These are phyloP conservation scores for Pelagophyceae sp. DNA, from an alignment of 352 stramenopile species.

Conservation along the genomic window DNA sequence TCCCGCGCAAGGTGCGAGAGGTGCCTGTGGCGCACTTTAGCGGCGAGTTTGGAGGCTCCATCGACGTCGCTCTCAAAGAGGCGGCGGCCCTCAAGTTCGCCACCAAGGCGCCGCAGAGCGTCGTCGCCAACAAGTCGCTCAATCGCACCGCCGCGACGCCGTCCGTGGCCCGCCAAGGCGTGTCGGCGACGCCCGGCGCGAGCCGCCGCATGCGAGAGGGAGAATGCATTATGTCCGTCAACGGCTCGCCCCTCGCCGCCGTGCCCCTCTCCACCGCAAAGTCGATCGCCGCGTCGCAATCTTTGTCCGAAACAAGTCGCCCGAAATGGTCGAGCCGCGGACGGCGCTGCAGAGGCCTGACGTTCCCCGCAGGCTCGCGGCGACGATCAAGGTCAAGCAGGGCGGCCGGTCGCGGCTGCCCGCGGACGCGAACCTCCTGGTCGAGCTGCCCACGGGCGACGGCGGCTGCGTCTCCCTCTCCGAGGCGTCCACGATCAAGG, in stretches of 20 bases:
- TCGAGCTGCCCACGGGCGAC: slow-evolving; percentile 14
- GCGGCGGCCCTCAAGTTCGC: not conserved
- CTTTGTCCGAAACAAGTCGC: too few relatives aligned
- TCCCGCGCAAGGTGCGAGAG: slow-evolving; percentile 16
- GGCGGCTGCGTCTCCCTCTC: slow-evolving; percentile 8
- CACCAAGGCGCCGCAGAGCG: not conserved
- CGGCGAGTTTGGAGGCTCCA: slow-evolving; percentile 10
- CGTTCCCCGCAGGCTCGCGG: not conserved
- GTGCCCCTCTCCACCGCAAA: slow-evolving; percentile 11
- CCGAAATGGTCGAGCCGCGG: too few relatives aligned
- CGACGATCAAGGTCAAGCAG: slow-evolving; percentile 17
- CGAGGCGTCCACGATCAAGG: not conserved
- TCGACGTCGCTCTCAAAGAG: slow-evolving; percentile 15
- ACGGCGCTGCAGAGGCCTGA: too few relatives aligned
- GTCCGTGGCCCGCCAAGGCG: not conserved
- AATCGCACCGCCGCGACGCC: not conserved
- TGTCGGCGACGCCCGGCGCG: not conserved
- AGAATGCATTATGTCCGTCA: slow-evolving; percentile 13
- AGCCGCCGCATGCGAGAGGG: not conserved
- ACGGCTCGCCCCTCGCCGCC: slow-evolving; percentile 13
- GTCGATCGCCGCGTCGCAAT: not conserved
- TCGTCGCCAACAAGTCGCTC: not conserved
- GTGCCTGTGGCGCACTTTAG: slow-evolving; percentile 15
- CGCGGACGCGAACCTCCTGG: not conserved
- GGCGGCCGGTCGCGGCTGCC: not conserved